Conservation (phyloP, 2,329 filamentous ascomycete genomes). For the Cadophora sp. region DNA sequence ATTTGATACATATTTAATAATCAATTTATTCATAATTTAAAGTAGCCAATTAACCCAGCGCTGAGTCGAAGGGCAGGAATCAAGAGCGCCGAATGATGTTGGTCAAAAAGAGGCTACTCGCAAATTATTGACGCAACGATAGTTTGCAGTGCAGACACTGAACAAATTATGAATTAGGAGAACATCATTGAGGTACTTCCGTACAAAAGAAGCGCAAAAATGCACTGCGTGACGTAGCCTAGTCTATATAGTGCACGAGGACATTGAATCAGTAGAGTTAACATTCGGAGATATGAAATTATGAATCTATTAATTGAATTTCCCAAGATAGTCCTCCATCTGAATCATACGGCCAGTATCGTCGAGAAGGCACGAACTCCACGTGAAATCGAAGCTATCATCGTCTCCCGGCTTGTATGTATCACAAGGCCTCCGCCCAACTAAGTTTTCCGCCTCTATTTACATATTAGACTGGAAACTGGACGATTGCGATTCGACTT, state of each 20-base stretch:
- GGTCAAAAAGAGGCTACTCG: too few species aligned
- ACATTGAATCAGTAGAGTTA: not conserved
- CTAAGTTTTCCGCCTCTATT: not conserved
- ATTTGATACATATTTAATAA: too few species aligned
- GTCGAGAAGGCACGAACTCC: not conserved
- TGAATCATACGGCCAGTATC: not conserved
- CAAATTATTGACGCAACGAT: too few species aligned
- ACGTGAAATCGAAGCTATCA: slow-evolving; percentile 2
- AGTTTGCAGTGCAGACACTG: too few species aligned
- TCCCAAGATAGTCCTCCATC: not conserved
- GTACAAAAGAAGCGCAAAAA: too few species aligned
- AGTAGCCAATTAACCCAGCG: too few species aligned
- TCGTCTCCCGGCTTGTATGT: slow-evolving; percentile 1
- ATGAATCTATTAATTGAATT: not conserved
- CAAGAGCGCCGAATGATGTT: too few species aligned
- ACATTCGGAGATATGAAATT: not conserved
- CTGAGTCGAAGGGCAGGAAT: too few species aligned
- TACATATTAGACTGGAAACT: not conserved
- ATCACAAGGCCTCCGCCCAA: not conserved
- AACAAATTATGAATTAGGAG: too few species aligned
- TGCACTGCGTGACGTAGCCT: too few species aligned
- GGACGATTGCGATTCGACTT: not conserved
- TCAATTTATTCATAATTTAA: too few species aligned
- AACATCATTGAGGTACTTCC: too few species aligned
- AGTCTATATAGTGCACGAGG: not conserved